Evolutionary conservation across 768 basidiomycete species (phyloP), one percentile per base, ranked within the genome.

Genomic region (Zangia roseola): DNA sequence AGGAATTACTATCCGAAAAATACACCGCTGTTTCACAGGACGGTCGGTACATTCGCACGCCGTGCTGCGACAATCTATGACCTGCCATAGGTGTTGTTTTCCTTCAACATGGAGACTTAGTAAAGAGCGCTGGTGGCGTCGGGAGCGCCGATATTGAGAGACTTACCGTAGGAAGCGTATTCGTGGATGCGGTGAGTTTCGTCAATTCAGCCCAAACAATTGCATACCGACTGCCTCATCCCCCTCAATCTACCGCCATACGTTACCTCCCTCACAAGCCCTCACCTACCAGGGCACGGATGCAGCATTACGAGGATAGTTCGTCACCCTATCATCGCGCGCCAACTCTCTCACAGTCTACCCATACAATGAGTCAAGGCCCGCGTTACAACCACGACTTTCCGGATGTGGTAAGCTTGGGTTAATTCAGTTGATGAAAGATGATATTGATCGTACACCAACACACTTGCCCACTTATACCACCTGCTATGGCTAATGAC

Each of bases 381-480:
- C 1, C 12, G 31, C 3, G 5, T 10, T 65, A 0, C 40, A 62
- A 65, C 39, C 0, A 1, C 0, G 2, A 38, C 19, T 62, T 60
- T 19, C 2, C 35, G 12, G 60, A 56, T 1, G 16, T 9, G 50
- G 61, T 63, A 6, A 43, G 10, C 9, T 14, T 19, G 37, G 10
- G 8, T 35, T 14, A 14, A 16, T 28, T 34, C 14, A 12, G n/a
- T 5, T 19, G 31, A 14, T 7, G 30, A 44, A 5, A 3, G 10
- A 19, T 14, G 6, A 42, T 42, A 10, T 23, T 63, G 43, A 65
- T 19, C 14, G 2, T 0, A 16, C n/a, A n/a, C n/a, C n/a, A n/a
- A n/a, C n/a, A n/a, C n/a, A n/a, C n/a, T n/a, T n/a, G n/a, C n/a
- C n/a, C n/a, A n/a, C n/a, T n/a, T n/a, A n/a, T n/a, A n/a, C n/a